Evolutionary conservation across 169 alveolate species (phyloP), one percentile per base, ranked within the genome.

Genomic region (Eimeria necatrix): DNA sequence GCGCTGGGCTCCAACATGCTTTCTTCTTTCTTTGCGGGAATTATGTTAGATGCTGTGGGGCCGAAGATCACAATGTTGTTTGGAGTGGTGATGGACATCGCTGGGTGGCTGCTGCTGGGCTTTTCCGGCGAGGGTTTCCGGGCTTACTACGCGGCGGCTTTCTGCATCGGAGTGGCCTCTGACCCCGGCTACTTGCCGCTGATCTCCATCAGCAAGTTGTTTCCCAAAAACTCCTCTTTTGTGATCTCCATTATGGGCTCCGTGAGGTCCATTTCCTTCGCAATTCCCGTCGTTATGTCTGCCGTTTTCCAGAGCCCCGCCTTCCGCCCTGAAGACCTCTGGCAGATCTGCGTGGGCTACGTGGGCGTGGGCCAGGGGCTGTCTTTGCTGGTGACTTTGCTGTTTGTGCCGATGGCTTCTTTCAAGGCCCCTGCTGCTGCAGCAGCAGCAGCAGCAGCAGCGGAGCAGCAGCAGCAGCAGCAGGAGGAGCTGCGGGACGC

Each of bases 111-210:
- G 71, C 18, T 87, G 68, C 32, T 94, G 59, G 94, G 87, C 9
- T 73, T 74, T 16, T 76, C 95, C 0, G 49, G 85, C 10, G 59
- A 89, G 26, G 24, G 52, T 22, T 94, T 89, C 73, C 83, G 52
- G 1, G 94, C 71, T 8, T 94, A 73, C 49, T 93, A 93, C 59
- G 96, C 93, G 0, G 96, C 95, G 16, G 94, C 86, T 20, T 73
- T 87, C 71, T 80, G 81, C 71, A 70, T 94, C 3, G 96, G 96
- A 0, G 71, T 94, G 9, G 80, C 96, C 0, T 93, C 96, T 0
- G 96, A 94, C 24, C 93, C 96, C 14, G 95, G 90, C 8, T 94
- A 94, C 24, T 56, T 94, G 60, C 96, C 96, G 16, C 64, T 94
- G 3, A 64, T 94, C 24, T 84, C 93, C 12, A 32, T 94, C 16